A percentile compares a stretch with the other conserved stretches of the same genome.
phyloP scores from a whole-genome alignment of 2,329 filamentous ascomycete genomes.

The Moelleriella libera region DNA sequence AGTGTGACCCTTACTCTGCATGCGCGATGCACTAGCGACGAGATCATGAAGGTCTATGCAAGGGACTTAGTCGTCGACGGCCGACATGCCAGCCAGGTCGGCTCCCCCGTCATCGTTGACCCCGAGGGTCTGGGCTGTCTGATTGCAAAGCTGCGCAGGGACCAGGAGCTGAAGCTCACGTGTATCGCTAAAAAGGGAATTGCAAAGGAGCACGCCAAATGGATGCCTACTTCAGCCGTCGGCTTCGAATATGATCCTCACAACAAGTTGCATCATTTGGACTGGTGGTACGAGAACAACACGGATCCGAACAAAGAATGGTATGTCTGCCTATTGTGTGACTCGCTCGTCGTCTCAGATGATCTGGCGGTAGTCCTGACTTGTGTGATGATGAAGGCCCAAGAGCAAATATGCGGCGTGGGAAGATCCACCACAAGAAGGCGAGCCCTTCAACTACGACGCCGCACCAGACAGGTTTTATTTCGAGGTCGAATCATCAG shows the following conservation, averaged over 20 bases:
- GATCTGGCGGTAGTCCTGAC: too few species aligned
- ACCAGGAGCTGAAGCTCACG: conserved; percentile 78
- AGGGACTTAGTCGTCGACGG: conserved; percentile 67
- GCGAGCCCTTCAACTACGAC: conserved; percentile 82
- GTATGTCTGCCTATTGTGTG: conserved; percentile 32
- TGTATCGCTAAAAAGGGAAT: conserved; percentile 98
- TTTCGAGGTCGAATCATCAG: conserved; percentile 81
- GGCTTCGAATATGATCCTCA: conserved; percentile 97
- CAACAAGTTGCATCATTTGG: conserved; percentile 85
- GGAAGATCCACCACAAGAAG: conserved; percentile 68
- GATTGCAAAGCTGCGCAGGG: conserved; percentile 79
- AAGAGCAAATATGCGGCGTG: conserved; percentile 66
- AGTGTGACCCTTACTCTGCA: conserved; percentile 74
- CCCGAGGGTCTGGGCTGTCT: conserved; percentile 67
- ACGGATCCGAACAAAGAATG: conserved; percentile 70
- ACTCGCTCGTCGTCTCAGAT: too few species aligned
- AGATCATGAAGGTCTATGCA: conserved; percentile 89
- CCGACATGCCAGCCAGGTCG: conserved; percentile 60
- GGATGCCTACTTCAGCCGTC: conserved; percentile 83
- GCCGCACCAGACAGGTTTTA: conserved; percentile 79
- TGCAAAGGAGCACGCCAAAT: conserved; percentile 97
- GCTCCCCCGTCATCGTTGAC: conserved; percentile 73
- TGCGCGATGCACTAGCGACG: conserved; percentile 71
- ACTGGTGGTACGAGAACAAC: conserved; percentile 78
- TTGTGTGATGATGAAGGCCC: conserved; percentile 39